A percentile compares a stretch with the other conserved stretches of the same genome.
Evolutionary conservation across 805 yeast genomes (phyloP).

Genomic region (Ogataea pini): DNA sequence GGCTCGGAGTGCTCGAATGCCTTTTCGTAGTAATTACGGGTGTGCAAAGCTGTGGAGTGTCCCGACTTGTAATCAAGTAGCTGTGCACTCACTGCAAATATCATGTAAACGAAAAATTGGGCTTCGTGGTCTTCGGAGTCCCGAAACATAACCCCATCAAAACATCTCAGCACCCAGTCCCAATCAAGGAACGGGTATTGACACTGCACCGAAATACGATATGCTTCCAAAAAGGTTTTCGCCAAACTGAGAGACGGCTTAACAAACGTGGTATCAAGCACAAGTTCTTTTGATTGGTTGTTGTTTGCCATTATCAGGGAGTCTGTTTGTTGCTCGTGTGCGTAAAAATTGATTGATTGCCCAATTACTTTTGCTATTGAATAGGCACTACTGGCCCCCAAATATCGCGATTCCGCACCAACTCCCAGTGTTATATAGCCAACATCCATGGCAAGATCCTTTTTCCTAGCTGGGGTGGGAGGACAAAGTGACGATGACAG

Average conservation of each 20-base stretch:
- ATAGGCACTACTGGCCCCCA: constrained; percentile 4
- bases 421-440: constrained; percentile 3
- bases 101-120: constrained; percentile 21
- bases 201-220: constrained; percentile 34
- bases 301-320: background rate
- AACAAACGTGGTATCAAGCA: background rate
- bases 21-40: constrained; percentile 29
- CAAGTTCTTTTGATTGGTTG: background rate
- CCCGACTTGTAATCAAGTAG: background rate
- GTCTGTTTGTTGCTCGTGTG: constrained; percentile 1
- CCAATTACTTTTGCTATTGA: constrained; percentile 4
- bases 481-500: background rate
- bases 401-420: constrained; percentile 1
- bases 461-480: background rate
- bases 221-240: constrained; percentile 16
- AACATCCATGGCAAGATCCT: constrained; percentile 4
- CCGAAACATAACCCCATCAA: background rate
- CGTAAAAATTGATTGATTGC: constrained; percentile 4
- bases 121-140: constrained; percentile 18
- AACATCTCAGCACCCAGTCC: constrained; percentile 15
- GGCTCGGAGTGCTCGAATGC: constrained; percentile 32
- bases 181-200: constrained; percentile 40
- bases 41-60: background rate
- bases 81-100: constrained; percentile 2
- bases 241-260: constrained; percentile 1